A percentile compares a stretch with the other conserved stretches of the same genome.
These are phyloP conservation scores for Ophiognomonia clavigignenti-juglandacearum DNA, from an alignment of 2,329 filamentous ascomycete species.

Conservation along the genomic window DNA sequence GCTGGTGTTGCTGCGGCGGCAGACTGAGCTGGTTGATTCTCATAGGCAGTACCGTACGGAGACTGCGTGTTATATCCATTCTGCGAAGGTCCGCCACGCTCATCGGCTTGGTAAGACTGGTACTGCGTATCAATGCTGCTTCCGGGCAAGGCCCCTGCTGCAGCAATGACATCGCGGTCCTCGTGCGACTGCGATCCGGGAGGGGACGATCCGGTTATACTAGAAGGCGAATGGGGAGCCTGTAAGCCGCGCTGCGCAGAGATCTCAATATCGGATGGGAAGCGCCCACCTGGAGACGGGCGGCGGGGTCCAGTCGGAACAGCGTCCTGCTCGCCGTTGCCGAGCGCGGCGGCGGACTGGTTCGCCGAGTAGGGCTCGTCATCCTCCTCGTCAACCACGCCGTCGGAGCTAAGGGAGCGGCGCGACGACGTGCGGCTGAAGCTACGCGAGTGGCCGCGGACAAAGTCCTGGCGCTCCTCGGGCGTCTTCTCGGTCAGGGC, in stretches of 20 bases:
- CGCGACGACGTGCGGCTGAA: slow-evolving; percentile 60
- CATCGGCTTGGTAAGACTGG: slow-evolving; percentile 25
- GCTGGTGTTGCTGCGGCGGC: too few species aligned
- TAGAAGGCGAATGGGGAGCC: slow-evolving; percentile 73
- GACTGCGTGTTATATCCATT: not conserved
- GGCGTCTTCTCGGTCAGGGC: slow-evolving; percentile 81
- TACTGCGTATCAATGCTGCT: slow-evolving; percentile 35
- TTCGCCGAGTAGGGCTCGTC: slow-evolving; percentile 57
- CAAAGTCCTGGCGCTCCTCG: slow-evolving; percentile 83
- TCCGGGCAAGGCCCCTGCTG: slow-evolving; percentile 50
- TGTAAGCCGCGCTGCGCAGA: slow-evolving; percentile 75
- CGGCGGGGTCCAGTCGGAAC: slow-evolving; percentile 51
- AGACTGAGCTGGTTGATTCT: slow-evolving; percentile 36
- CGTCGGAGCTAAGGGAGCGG: slow-evolving; percentile 66
- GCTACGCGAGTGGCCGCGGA: slow-evolving; percentile 75
- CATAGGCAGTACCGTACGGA: slow-evolving; percentile 31
- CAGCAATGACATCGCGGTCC: slow-evolving; percentile 56
- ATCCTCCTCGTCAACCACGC: slow-evolving; percentile 69
- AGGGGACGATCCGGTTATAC: slow-evolving; percentile 57
- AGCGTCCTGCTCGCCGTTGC: slow-evolving; percentile 31
- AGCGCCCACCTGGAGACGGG: slow-evolving; percentile 89
- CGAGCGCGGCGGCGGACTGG: slow-evolving; percentile 50
- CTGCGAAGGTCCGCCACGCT: slow-evolving; percentile 11
- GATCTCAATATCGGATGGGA: slow-evolving; percentile 89
- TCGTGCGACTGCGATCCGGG: slow-evolving; percentile 34